Evolutionary conservation across 192 early-diverging fungal species (phyloP).

Genomic region (Entomortierella lignicola): DNA sequence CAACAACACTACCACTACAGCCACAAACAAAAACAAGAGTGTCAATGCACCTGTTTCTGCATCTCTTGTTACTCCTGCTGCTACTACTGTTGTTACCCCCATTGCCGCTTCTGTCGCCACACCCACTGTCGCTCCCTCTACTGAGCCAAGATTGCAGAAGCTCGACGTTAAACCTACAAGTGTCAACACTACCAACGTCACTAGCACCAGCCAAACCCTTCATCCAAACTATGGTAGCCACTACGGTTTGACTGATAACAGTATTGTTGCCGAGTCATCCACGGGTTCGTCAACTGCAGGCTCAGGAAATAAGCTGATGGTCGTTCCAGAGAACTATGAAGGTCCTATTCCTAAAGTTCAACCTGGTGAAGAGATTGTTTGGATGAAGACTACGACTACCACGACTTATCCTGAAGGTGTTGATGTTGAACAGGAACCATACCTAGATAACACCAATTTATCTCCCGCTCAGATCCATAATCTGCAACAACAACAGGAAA

Average conservation of each 20-base stretch:
- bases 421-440: not conserved
- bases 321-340: constrained; percentile 6
- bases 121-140: too few species aligned
- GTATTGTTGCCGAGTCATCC: not conserved
- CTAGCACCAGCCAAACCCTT: too few species aligned
- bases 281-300: not conserved
- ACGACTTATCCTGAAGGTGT: constrained; percentile 15
- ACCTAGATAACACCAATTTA: too few species aligned
- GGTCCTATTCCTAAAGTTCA: constrained; percentile 21
- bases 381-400: constrained; percentile 46
- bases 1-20: too few species aligned
- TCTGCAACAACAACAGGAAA: not conserved
- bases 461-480: not conserved
- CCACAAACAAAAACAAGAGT: too few species aligned
- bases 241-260: not conserved
- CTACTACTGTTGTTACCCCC: too few species aligned
- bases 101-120: not conserved
- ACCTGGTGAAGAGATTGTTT: constrained; percentile 32
- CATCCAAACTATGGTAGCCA: not conserved
- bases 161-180: too few species aligned
- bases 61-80: not conserved
- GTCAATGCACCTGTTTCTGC: too few species aligned
- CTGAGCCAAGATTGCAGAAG: too few species aligned
- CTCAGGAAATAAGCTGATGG: too few species aligned
- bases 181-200: too few species aligned